Conservation (phyloP, 2,329 filamentous ascomycete genomes). For the Pseudogymnoascus sp. region DNA sequence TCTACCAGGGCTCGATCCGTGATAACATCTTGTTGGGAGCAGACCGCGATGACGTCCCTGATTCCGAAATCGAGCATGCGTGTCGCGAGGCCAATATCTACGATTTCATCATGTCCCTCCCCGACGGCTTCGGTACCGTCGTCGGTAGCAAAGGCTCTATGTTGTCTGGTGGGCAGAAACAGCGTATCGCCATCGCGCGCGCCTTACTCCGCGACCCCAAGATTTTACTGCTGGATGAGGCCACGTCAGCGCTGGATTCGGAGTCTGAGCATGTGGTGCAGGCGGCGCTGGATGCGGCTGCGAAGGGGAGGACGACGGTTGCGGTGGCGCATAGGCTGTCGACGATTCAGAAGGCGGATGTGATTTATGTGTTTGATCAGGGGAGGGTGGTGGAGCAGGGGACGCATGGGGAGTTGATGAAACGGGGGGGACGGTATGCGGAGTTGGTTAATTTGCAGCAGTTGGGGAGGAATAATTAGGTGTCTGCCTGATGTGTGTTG, state of each 20-base stretch:
- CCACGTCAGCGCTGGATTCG: slow-evolving; percentile 69
- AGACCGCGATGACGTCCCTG: slow-evolving; percentile 58
- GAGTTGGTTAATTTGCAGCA: slow-evolving; percentile 78
- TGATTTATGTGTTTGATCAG: slow-evolving; percentile 95
- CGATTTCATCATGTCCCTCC: slow-evolving; percentile 81
- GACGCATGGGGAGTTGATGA: slow-evolving; percentile 68
- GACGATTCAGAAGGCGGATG: slow-evolving; percentile 89
- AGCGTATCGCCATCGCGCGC: slow-evolving; percentile 83
- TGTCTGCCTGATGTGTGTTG: not conserved
- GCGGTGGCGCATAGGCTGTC: slow-evolving; percentile 87
- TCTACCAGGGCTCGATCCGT: slow-evolving; percentile 86
- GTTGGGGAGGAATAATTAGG: slow-evolving; percentile 49
- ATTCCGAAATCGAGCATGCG: slow-evolving; percentile 67
- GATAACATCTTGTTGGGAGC: slow-evolving; percentile 85
- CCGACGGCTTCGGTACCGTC: slow-evolving; percentile 77
- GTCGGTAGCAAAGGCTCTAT: slow-evolving; percentile 84
- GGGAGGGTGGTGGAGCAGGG: slow-evolving; percentile 81
- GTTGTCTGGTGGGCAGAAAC: slow-evolving; percentile 86
- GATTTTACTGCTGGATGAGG: slow-evolving; percentile 77
- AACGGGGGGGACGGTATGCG: slow-evolving; percentile 63
- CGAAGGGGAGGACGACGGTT: slow-evolving; percentile 82
- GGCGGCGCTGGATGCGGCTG: slow-evolving; percentile 72
- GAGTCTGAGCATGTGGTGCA: slow-evolving; percentile 77
- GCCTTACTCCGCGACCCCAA: slow-evolving; percentile 87
- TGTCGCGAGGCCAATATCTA: slow-evolving; percentile 90